A percentile compares a stretch with the other conserved stretches of the same genome.
These are phyloP conservation scores for Reutealis trisperma DNA, from an alignment of 345 rosid genomes.

Conservation along the genomic window DNA sequence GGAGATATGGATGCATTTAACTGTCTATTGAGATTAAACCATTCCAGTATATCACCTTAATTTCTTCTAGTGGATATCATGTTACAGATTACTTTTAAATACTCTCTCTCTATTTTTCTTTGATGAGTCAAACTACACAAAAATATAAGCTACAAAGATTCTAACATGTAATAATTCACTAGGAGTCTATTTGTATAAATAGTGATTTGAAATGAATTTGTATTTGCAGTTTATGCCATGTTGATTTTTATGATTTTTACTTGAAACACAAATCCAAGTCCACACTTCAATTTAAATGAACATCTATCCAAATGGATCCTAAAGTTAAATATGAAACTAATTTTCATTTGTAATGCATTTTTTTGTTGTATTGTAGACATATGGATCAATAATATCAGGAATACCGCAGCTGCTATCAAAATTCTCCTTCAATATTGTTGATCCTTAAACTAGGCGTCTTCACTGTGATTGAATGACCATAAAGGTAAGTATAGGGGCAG, in stretches of 20 bases:
- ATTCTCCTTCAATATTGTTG: constrained; percentile 68
- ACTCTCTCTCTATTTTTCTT: not conserved
- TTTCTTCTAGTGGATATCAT: not conserved
- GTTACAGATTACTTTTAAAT: not conserved
- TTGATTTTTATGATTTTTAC: no score
- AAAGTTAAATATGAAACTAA: not conserved
- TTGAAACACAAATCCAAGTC: no score
- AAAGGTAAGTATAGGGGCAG: constrained; percentile 3
- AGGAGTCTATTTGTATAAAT: not conserved
- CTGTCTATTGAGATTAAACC: not conserved
- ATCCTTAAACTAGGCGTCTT: constrained; percentile 25
- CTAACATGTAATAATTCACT: no score
- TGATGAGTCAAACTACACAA: not conserved
- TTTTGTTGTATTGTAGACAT: constrained; percentile 48
- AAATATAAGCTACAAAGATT: no score
- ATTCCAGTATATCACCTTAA: not conserved
- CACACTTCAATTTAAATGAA: no score
- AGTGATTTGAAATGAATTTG: no score
- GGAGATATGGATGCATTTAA: not conserved
- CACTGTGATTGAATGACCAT: not conserved
- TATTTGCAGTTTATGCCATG: no score
- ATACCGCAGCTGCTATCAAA: constrained; percentile 78
- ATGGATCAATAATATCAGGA: constrained; percentile 70
- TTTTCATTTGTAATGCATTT: constrained; percentile 11
- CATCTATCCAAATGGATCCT: no score